Evolutionary conservation across 2,329 filamentous ascomycete genomes (phyloP), one percentile per base, ranked within the genome.

Genomic region (Cryphonectria radicalis): DNA sequence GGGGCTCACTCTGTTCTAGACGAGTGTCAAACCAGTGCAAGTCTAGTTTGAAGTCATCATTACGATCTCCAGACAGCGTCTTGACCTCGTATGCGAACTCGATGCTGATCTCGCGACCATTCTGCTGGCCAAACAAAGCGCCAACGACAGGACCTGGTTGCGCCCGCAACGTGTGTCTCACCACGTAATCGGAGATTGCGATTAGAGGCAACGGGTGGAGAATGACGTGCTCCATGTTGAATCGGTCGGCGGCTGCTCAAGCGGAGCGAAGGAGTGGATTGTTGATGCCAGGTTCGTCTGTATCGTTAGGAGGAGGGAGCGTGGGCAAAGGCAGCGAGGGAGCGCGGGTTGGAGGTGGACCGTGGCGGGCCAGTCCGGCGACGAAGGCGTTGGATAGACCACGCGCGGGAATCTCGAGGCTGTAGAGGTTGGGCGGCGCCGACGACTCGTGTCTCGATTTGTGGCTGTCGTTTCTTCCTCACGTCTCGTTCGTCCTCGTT

Each of bases 131-230:
- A 7, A 99, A 83, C n/a, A 99, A 86, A 67, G 92, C 94, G 70
- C 96, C 96, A 3, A 95, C 88, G 25, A 98, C 88, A 22, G 94
- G 94, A 0, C 93, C 93, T 25, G 85, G 80, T 77, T 94, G 91
- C 67, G 90, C 85, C 72, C 96, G 90, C 70, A 97, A 87, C 0
- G 91, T 93, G 81, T 97, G 95, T 72, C 96, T 90, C 71, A 95
- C 97, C 80, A 98, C 94, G 81, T 97, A 97, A 82, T 99, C 96
- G 76, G 95, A 97, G 77, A 99, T 96, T 75, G 93, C 97, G 82
- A 99, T 93, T 75, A 98, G 92, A 67, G 97, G 95, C 65, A 99
- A 91, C 37, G 96, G 96, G 78, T 99, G 96, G 25, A 99, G 89
- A 76, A 94, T 90, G 50, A 67, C 72, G 43, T 70, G 68, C 66